phyloP scores from a whole-genome alignment of 2,329 filamentous ascomycete species.

The Plectosphaerella sp. region DNA sequence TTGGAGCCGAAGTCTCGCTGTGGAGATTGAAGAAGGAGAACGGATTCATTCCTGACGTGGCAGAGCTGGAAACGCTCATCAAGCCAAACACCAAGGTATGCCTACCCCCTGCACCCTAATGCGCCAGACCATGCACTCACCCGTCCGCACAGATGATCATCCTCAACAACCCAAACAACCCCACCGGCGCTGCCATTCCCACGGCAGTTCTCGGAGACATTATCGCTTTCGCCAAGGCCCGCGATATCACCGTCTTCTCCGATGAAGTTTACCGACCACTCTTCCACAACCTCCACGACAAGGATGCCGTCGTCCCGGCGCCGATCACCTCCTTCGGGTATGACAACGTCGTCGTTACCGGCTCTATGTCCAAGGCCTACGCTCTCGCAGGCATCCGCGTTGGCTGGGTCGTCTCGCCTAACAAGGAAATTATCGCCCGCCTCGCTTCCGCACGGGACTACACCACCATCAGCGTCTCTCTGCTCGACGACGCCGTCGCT shows the following conservation, averaged over 20 bases:
- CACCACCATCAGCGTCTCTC: slow-evolving; percentile 82
- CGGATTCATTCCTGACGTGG: slow-evolving; percentile 59
- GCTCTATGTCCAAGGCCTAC: slow-evolving; percentile 84
- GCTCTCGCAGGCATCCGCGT: slow-evolving; percentile 75
- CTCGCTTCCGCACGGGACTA: slow-evolving; percentile 69
- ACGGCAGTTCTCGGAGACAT: slow-evolving; percentile 56
- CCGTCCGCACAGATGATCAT: slow-evolving; percentile 37
- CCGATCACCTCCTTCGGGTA: slow-evolving; percentile 71
- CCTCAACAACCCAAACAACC: slow-evolving; percentile 76
- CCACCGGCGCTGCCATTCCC: slow-evolving; percentile 68
- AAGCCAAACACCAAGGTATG: slow-evolving; percentile 63
- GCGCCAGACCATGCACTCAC: slow-evolving; percentile 6
- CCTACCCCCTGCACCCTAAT: not conserved
- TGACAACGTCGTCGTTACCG: slow-evolving; percentile 64
- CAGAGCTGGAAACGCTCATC: slow-evolving; percentile 60
- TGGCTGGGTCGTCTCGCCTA: slow-evolving; percentile 75
- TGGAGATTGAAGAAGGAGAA: slow-evolving; percentile 65
- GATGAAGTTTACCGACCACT: slow-evolving; percentile 85
- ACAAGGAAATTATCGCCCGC: slow-evolving; percentile 53
- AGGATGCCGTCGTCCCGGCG: slow-evolving; percentile 48
- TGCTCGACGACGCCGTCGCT: slow-evolving; percentile 75
- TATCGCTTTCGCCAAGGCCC: slow-evolving; percentile 56
- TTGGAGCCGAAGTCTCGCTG: slow-evolving; percentile 69
- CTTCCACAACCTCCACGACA: slow-evolving; percentile 61
- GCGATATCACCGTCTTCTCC: slow-evolving; percentile 62